Evolutionary conservation across 1,284 basidiomycete species (phyloP), one percentile per base, ranked within the genome.

Genomic region (Ceratobasidium sp.): DNA sequence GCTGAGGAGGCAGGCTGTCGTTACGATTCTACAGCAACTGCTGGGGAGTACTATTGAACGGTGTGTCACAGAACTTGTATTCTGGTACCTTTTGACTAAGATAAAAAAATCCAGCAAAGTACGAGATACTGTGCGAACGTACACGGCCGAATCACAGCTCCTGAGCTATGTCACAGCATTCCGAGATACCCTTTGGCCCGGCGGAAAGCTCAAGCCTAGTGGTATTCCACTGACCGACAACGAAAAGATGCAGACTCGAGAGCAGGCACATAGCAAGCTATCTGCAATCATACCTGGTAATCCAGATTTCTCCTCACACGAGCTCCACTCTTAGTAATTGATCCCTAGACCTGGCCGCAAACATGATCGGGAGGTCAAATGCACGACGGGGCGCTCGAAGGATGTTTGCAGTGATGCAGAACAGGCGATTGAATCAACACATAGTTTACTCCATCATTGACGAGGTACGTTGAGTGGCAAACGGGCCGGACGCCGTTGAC

Each of bases 331-430:
- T 22, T 54, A 14, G 27, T 22, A 2, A 22, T 16, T 27, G 24
- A 11, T 29, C 14, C 43, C 74, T 76, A 95, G 97, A 98, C 79
- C 83, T 98, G 59, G 95, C 94, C 37, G 94, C 96, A 6, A 98
- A 97, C 79, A 94, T 98, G 90, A 97, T 98, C 77, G 97, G 97
- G 9, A 87, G 95, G 29, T 91, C 94, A 1, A 98, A 98, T 81
- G 95, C 96, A 11, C 88, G 95, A 7, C 87, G 95, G 56, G 97
- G 96, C 6, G 95, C 96, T 2, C 87, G 95, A 62, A 87, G 94
- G 64, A 91, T 97, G 76, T 98, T 98, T 80, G 91, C 95, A 1
- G 93, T 96, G 0, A 81, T 98, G 58, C 97, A 98, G 82, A 98
- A 98, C 80, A 87, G 91, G 71, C 86, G 96, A 22, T 84, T 98